Base-by-base conservation (phyloP, 345 rosid genomes). In the Syzygium oleosum region DNA sequence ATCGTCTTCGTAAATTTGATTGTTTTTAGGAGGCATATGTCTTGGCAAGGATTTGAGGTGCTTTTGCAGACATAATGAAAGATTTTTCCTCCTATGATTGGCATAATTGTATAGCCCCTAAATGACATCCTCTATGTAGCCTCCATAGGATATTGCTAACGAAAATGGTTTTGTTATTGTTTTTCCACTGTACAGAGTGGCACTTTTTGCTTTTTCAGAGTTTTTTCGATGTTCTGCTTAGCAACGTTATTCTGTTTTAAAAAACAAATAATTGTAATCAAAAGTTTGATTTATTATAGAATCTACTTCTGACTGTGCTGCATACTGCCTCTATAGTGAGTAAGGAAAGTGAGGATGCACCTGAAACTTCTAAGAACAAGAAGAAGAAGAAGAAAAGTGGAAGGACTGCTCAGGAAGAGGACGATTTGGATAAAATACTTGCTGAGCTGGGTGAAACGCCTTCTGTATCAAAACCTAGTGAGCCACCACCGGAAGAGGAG, bases 381-480 rank as follows among this genome's bases (percentile, higher is more conserved):
- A 95, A 94, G 85, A 96, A 95, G 92, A 95, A 95, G 86, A 95
- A 97, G 93, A 96, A 95, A 92, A 93, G 95, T 90, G 98, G 95
- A 83, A 96, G 98, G 89, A 95, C 99, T 86, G 98, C 93, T 68
- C 95, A 98, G 84, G 99, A 98, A 91, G 99, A 98, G 92, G 98
- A 95, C 21, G 99, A 98, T 89, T 93, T 98, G 94, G 99, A 96
- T 90, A 96, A 94, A 92, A 90, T 98, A 90, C 98, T 98, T 80
- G 97, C 99, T 12, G 97, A 93, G 90, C 98, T 96, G 91, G 98
- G 98, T 86, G 97, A 90, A 91, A 88, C 63, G 34, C 91, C 93
- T 89, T 56, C 93, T 86, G 85, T 84, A 84, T 87, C 89, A 52
- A 95, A 91, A 77, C 89, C 94, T 53, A 84, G 93, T 88, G 87